A percentile compares a stretch with the other conserved stretches of the same genome.
These are phyloP conservation scores for Mrakia hoshinonis DNA, from an alignment of 768 basidiomycete species.

Conservation along the genomic window DNA sequence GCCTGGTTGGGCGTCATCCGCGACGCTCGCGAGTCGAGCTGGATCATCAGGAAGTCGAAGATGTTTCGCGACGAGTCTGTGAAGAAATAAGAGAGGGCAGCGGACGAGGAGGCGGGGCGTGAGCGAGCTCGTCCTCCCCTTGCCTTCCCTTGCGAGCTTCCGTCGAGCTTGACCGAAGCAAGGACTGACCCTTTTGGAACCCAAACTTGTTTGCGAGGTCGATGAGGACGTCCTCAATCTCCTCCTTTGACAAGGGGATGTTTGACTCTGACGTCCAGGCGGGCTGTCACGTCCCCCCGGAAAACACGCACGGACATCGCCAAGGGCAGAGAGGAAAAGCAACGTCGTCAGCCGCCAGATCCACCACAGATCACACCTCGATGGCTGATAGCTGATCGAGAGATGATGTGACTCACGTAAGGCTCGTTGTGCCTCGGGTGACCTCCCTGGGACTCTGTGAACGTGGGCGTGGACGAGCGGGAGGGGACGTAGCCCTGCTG, in stretches of 20 bases:
- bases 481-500: slow-evolving; percentile 19
- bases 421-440: slow-evolving; percentile 16
- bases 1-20: slow-evolving; percentile 96
- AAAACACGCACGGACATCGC: not conserved
- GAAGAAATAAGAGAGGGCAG: not conserved
- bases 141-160: not conserved
- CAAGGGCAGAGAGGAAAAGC: not conserved
- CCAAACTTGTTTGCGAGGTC: slow-evolving; percentile 98
- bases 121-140: not conserved
- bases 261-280: slow-evolving; percentile 87
- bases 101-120: not conserved
- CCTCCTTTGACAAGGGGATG: slow-evolving; percentile 97
- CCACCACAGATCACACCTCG: no score
- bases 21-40: slow-evolving; percentile 90
- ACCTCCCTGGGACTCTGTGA: slow-evolving; percentile 18
- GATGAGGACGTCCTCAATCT: slow-evolving; percentile 96
- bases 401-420: no score
- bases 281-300: slow-evolving; percentile 42
- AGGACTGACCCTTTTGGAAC: slow-evolving; percentile 83
- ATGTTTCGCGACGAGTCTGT: slow-evolving; percentile 42
- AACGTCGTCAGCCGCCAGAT: not conserved
- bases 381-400: no score
- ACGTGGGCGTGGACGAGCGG: slow-evolving; percentile 18
- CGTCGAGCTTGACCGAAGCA: not conserved
- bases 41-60: slow-evolving; percentile 96